Evolutionary conservation across 2,329 filamentous ascomycete genomes (phyloP).

Genomic region (Pestalotiopsis sp.): DNA sequence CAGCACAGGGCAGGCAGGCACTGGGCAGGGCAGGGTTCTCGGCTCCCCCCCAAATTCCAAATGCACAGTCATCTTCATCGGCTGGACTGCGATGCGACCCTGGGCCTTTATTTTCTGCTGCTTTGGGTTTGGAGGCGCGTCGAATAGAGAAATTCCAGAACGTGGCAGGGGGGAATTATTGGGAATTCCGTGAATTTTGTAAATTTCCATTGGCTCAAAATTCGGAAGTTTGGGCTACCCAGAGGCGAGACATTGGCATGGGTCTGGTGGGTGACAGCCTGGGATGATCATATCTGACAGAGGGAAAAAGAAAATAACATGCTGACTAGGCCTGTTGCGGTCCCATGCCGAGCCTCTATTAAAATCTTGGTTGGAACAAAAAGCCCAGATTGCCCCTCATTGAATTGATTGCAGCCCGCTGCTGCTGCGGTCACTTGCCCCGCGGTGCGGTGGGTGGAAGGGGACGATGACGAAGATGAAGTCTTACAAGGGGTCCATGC

Average conservation of each 20-base stretch:
- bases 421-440: not conserved
- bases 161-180: slow-evolving; percentile 4
- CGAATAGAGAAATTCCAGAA: slow-evolving; percentile 8
- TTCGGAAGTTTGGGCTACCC: slow-evolving; percentile 26
- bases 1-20: not conserved
- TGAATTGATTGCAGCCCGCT: no score
- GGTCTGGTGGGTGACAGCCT: not conserved
- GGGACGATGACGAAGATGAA: not conserved
- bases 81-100: not conserved
- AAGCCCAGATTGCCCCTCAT: not conserved
- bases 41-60: not conserved
- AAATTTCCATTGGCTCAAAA: slow-evolving; percentile 39
- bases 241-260: slow-evolving; percentile 8
- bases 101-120: slow-evolving; percentile 8
- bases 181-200: slow-evolving; percentile 23
- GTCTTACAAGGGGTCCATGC: not conserved
- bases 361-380: not conserved
- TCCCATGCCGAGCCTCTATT: not conserved
- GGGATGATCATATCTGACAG: not conserved
- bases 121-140: slow-evolving; percentile 12
- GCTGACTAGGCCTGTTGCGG: not conserved
- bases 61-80: not conserved
- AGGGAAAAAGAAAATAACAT: slow-evolving; percentile 1
- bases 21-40: not conserved
- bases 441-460: not conserved